A percentile compares a stretch with the other conserved stretches of the same genome.
These are phyloP conservation scores for Ophiostoma piceae DNA, from an alignment of 2,329 filamentous ascomycete genomes.

Conservation along the genomic window DNA sequence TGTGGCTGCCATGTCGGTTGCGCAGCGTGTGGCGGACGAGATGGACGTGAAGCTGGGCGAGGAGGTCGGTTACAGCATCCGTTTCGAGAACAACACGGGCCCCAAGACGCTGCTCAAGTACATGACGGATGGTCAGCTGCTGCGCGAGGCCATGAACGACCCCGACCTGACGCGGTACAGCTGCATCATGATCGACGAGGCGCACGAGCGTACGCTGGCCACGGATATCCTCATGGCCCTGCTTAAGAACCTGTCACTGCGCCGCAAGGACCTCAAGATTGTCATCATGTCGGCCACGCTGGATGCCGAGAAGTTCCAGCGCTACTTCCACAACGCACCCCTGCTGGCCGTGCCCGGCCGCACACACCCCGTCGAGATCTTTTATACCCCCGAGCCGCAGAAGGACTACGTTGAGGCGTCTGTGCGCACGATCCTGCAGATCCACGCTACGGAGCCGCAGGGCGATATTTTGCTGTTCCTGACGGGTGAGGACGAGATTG, in stretches of 20 bases:
- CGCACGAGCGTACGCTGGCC: constrained; percentile 93
- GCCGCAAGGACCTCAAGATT: constrained; percentile 87
- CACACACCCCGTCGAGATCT: constrained; percentile 95
- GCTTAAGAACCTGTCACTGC: constrained; percentile 78
- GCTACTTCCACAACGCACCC: constrained; percentile 92
- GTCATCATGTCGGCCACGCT: constrained; percentile 99
- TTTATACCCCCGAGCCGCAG: constrained; percentile 95
- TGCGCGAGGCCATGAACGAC: constrained; percentile 95
- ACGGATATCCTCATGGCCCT: constrained; percentile 98
- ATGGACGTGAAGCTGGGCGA: constrained; percentile 90
- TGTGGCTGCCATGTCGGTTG: constrained; percentile 97
- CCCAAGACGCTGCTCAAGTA: constrained; percentile 93
- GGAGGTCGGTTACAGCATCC: constrained; percentile 97
- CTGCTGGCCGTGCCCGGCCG: constrained; percentile 89
- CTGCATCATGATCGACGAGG: constrained; percentile 97
- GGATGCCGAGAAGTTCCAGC: constrained; percentile 96
- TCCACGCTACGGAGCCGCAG: constrained; percentile 86
- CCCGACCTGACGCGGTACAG: constrained; percentile 87
- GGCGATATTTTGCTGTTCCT: constrained; percentile 92
- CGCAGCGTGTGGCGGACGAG: constrained; percentile 94
- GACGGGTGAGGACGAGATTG: constrained; percentile 97
- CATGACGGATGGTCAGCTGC: constrained; percentile 99
- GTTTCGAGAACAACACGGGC: constrained; percentile 92
- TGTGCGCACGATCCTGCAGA: constrained; percentile 89
- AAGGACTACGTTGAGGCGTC: constrained; percentile 95